A percentile compares a stretch with the other conserved stretches of the same genome.
phyloP scores from a whole-genome alignment of 352 stramenopile genomes.

The Pythium oligandrum region DNA sequence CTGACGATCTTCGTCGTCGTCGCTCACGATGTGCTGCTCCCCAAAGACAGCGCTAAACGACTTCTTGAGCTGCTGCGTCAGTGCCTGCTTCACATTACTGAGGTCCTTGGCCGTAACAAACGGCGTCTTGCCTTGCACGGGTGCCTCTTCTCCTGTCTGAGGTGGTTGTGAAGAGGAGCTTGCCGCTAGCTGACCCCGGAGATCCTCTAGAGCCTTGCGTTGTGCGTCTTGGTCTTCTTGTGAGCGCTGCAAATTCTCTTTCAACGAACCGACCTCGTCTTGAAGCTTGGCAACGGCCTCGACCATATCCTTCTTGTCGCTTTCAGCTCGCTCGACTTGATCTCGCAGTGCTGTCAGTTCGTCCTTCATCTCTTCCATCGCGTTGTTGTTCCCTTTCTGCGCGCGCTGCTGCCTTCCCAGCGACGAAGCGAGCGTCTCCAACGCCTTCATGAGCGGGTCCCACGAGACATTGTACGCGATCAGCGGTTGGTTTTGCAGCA shows the following conservation, averaged over 20 bases:
- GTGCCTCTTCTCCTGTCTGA: neutral
- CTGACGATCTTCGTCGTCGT: constrained; percentile 16
- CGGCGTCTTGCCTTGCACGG: neutral
- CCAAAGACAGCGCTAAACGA: constrained; percentile 41
- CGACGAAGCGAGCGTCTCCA: constrained; percentile 48
- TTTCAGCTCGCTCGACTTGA: constrained; percentile 35
- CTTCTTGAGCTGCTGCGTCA: constrained; percentile 40
- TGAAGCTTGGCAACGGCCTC: constrained; percentile 40
- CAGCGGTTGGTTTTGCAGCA: constrained; percentile 55
- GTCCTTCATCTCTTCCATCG: constrained; percentile 49
- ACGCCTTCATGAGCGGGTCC: constrained; percentile 62
- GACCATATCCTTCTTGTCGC: constrained; percentile 51
- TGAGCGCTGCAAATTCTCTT: constrained; percentile 35
- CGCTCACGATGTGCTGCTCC: constrained; percentile 20
- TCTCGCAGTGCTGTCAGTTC: constrained; percentile 40
- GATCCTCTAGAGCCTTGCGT: constrained; percentile 17
- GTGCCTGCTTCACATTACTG: constrained; percentile 30
- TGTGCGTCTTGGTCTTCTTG: constrained; percentile 25
- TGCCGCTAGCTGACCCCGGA: neutral
- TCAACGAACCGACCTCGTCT: constrained; percentile 39
- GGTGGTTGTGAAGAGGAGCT: neutral
- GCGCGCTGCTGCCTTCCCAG: constrained; percentile 48
- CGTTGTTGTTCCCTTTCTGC: constrained; percentile 37
- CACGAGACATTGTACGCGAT: constrained; percentile 71
- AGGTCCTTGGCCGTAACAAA: constrained; percentile 50